Evolutionary conservation across 2,329 filamentous ascomycete species (phyloP), one percentile per base, ranked within the genome.

Genomic region (Fusarium redolens): DNA sequence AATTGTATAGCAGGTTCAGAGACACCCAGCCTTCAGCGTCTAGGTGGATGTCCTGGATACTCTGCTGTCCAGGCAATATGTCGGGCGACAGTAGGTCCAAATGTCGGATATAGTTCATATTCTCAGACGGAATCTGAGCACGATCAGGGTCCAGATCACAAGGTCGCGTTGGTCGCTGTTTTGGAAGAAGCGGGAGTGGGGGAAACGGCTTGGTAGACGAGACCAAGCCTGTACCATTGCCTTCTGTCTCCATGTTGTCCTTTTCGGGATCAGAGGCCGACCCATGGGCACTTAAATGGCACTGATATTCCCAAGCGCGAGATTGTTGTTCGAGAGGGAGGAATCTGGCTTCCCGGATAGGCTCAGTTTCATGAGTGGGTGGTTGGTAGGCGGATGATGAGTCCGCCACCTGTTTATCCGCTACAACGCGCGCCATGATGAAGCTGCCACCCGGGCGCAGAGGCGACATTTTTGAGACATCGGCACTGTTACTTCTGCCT

Each of bases 1-100:
- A 88, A 77, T 92, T 95, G 78, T 92, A 91, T 3, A 97, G 85
- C 1, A 97, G 83, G 74, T 96, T 96, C 12, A 96, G 83, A 75
- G 95, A 96, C 1, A 96, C 90, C 93, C 93, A 96, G 8, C 93
- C 92, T 30, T 94, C 90, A 1, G 86, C 85, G 60, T 92, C 91
- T 1, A 90, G 86, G 17, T 87, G 86, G 14, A 90, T 87, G 55
- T 90, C 86, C 6, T 81, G 31, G 5, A 45, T 60, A 25, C 35
- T 37, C 17, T 82, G 83, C 18, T 84, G 83, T 4, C 84, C 82
- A 15, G 83, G 83, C 12, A 85, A 73, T 4, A 89, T 79, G 50
- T 92, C 86, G 0, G 90, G 89, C 0, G 90, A 89, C 0, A 89
- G 83, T 15, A 93, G 86, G 15, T 92, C 92, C 20, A 95, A 84